These are phyloP conservation scores for Fusarium brachygibbosum DNA, from an alignment of 2,329 filamentous ascomycete genomes.

Conservation along the genomic window DNA sequence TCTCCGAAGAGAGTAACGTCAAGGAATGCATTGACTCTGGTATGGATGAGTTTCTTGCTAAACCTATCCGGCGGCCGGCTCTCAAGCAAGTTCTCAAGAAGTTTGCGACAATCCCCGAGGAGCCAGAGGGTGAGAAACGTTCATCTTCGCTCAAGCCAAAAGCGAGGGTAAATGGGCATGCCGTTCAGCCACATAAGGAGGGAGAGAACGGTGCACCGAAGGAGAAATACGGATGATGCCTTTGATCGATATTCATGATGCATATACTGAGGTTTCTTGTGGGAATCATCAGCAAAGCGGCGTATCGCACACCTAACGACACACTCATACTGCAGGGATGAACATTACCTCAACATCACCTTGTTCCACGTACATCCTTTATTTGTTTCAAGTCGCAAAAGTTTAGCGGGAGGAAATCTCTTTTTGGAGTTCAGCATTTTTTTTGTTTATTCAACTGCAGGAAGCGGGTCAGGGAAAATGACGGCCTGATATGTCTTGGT, in stretches of 20 bases:
- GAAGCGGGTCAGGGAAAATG: slow-evolving; percentile 28
- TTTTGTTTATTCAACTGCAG: slow-evolving; percentile 11
- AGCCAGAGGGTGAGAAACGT: slow-evolving; percentile 56
- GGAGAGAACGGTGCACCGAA: slow-evolving; percentile 31
- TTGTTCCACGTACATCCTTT: slow-evolving; percentile 12
- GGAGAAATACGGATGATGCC: slow-evolving; percentile 39
- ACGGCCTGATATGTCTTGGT: slow-evolving; percentile 15
- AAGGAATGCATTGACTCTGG: slow-evolving; percentile 88
- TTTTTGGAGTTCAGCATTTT: slow-evolving; percentile 34
- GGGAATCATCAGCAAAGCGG: slow-evolving; percentile 14
- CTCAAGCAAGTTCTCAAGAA: slow-evolving; percentile 89
- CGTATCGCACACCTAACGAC: background rate
- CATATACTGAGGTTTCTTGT: background rate
- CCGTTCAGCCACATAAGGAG: slow-evolving; percentile 26
- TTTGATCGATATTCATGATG: background rate
- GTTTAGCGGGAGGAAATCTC: slow-evolving; percentile 37
- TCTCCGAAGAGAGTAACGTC: slow-evolving; percentile 90
- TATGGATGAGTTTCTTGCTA: slow-evolving; percentile 89
- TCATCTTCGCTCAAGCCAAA: slow-evolving; percentile 34
- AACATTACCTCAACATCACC: background rate
- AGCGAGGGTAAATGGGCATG: slow-evolving; percentile 38
- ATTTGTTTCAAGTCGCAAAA: slow-evolving; percentile 32
- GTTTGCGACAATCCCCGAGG: slow-evolving; percentile 84
- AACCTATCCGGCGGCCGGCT: slow-evolving; percentile 83
- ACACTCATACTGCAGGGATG: slow-evolving; percentile 1